A percentile compares a stretch with the other conserved stretches of the same genome.
Conservation (phyloP, 2,329 filamentous ascomycete genomes). For the Cladosporium sp. region DNA sequence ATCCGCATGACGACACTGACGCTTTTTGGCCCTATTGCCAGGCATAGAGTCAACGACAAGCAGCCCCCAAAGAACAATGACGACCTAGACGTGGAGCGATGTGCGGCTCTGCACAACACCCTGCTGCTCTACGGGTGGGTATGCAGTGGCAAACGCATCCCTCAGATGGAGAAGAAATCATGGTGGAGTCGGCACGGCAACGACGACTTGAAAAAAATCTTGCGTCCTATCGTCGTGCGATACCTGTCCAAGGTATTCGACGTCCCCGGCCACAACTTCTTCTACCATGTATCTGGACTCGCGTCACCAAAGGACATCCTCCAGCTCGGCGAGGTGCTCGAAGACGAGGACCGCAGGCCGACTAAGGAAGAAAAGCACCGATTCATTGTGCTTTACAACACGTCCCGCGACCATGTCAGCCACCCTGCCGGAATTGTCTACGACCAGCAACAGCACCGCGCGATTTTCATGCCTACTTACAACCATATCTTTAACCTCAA, state of each 20-base stretch:
- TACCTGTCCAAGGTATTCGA: slow-evolving; percentile 31
- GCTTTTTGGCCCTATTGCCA: slow-evolving; percentile 28
- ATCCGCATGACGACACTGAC: slow-evolving; percentile 14
- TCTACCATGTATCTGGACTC: slow-evolving; percentile 30
- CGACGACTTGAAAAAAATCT: slow-evolving; percentile 20
- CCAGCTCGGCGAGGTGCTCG: slow-evolving; percentile 26
- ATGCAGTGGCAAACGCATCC: slow-evolving; percentile 28
- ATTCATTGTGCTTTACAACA: slow-evolving; percentile 29
- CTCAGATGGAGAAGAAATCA: slow-evolving; percentile 25
- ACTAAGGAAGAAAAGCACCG: slow-evolving; percentile 24
- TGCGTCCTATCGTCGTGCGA: slow-evolving; percentile 26
- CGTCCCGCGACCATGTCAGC: slow-evolving; percentile 25
- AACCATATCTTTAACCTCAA: slow-evolving; percentile 29
- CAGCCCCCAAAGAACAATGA: slow-evolving; percentile 19
- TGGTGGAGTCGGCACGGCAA: slow-evolving; percentile 31
- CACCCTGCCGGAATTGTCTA: slow-evolving; percentile 29
- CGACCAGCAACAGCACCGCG: slow-evolving; percentile 27
- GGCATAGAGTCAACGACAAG: slow-evolving; percentile 26
- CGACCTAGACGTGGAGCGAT: slow-evolving; percentile 28
- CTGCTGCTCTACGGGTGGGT: slow-evolving; percentile 33
- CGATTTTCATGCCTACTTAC: slow-evolving; percentile 32
- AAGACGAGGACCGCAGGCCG: slow-evolving; percentile 22
- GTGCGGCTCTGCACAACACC: slow-evolving; percentile 31
- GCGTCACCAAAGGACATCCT: slow-evolving; percentile 26
- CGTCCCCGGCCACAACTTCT: slow-evolving; percentile 28